Base-by-base conservation (phyloP, 305 asterid genomes). In the Nicotiana rustica region DNA sequence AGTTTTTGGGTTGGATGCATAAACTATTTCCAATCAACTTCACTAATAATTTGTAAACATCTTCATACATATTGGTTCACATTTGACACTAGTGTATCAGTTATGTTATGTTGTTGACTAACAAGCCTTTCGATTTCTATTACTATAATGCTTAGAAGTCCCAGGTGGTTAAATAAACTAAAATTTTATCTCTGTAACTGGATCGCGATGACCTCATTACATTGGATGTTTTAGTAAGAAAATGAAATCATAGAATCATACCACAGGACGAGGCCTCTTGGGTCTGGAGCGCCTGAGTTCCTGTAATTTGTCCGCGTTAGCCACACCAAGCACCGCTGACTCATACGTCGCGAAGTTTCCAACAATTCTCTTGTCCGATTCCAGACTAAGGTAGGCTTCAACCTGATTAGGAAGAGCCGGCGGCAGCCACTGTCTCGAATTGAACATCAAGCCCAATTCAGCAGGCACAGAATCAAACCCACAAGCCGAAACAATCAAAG, bases 381-480 rank as follows among this genome's bases (percentile, higher is more conserved):
- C 99, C 86, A 96, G 81, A 83, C 92, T 87, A 90, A 96, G 35
- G 83, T 93, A 94, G 17, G 97, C 97, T 86, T 90, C 97, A n/a
- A 96, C 93, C 68, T 86, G 80, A 31, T 91, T 93, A 36, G 93
- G 92, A 19, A 25, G 92, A 2, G 92, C 88, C 12, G 89, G 88
- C 65, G 86, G 88, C 14, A 73, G 87, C 38, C 98, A 96, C 31
- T 94, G 94, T 83, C 84, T 84, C 2, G 92, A 83, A 77, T 93
- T 94, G 82, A 88, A 93, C 89, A 96, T 18, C 84, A 93, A 15
- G 47, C 99, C 99, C 3, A 96, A 66, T 85, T 94, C 99, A 85
- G 98, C 98, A 84, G 98, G 99, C 52, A 96, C 82, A 0, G 97
- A 96, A 10, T 96, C 98, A 55, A 91, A 94, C 82, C 98, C 99